Percentiles rank a stretch among this genome's conserved stretches.
phyloP scores from a whole-genome alignment of 1,284 basidiomycete species.

The Cutaneotrichosporon daszewskae region DNA sequence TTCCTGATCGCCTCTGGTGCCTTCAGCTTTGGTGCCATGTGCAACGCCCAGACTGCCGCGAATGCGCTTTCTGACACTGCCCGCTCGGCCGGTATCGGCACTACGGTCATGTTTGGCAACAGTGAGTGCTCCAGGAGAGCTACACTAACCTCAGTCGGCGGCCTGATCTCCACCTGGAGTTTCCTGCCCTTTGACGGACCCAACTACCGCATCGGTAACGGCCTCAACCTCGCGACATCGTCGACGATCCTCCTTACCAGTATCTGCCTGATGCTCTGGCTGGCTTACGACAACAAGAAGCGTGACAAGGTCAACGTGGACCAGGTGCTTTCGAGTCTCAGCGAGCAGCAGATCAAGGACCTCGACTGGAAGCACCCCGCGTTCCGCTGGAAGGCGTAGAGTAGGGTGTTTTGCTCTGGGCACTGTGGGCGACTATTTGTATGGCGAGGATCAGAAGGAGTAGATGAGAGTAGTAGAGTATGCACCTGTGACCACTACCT shows the following conservation, averaged over 20 bases:
- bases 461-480: too few relatives aligned
- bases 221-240: slow-evolving; percentile 16
- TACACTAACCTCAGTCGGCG: too few relatives aligned
- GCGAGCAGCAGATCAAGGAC: slow-evolving; percentile 6
- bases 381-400: slow-evolving; percentile 10
- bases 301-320: slow-evolving; percentile 10
- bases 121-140: too few relatives aligned
- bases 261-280: slow-evolving; percentile 3
- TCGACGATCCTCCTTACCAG: slow-evolving; percentile 6
- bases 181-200: slow-evolving; percentile 8
- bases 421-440: too few relatives aligned
- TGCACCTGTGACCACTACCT: too few relatives aligned
- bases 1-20: slow-evolving; percentile 13
- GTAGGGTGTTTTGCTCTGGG: too few relatives aligned
- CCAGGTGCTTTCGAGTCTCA: background rate
- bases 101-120: slow-evolving; percentile 12
- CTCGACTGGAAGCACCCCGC: slow-evolving; percentile 17
- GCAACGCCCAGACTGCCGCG: slow-evolving; percentile 10
- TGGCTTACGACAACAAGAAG: slow-evolving; percentile 9
- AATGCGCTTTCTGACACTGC: slow-evolving; percentile 15
- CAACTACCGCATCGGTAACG: slow-evolving; percentile 17
- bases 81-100: slow-evolving; percentile 8
- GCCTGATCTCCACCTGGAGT: slow-evolving; percentile 13
- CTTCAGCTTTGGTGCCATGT: slow-evolving; percentile 12
- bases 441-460: too few relatives aligned